These are phyloP conservation scores for Prunus armeniaca DNA, from an alignment of 306 rosid species.

Conservation along the genomic window DNA sequence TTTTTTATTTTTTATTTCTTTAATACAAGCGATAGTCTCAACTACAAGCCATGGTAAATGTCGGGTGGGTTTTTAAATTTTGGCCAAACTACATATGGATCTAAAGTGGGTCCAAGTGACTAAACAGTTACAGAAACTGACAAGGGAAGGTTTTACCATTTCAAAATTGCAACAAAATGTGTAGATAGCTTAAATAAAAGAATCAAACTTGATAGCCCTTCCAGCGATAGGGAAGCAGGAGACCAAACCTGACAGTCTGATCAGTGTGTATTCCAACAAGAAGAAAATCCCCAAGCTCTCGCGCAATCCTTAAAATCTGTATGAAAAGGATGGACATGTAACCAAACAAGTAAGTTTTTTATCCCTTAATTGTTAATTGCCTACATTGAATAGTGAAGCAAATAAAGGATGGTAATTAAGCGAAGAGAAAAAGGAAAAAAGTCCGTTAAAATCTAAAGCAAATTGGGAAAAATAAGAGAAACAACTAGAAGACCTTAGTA, in stretches of 20 bases:
- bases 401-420: background rate
- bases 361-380: background rate
- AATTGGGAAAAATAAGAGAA: background rate
- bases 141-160: background rate
- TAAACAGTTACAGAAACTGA: background rate
- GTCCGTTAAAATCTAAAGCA: background rate
- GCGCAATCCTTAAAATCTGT: conserved; percentile 86
- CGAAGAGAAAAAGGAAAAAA: background rate
- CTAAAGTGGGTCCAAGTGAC: background rate
- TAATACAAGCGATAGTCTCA: no score
- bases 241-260: conserved; percentile 73
- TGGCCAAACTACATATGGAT: background rate
- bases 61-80: background rate
- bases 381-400: background rate
- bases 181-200: background rate
- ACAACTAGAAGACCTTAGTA: background rate
- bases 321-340: conserved; percentile 15
- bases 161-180: background rate
- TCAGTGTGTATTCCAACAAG: conserved; percentile 97
- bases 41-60: no score
- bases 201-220: background rate
- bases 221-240: conserved; percentile 7
- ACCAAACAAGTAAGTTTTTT: background rate
- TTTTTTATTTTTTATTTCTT: background rate
- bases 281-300: conserved; percentile 89